Conservation (phyloP, 106 monocot species). For the Chionographis japonica region DNA sequence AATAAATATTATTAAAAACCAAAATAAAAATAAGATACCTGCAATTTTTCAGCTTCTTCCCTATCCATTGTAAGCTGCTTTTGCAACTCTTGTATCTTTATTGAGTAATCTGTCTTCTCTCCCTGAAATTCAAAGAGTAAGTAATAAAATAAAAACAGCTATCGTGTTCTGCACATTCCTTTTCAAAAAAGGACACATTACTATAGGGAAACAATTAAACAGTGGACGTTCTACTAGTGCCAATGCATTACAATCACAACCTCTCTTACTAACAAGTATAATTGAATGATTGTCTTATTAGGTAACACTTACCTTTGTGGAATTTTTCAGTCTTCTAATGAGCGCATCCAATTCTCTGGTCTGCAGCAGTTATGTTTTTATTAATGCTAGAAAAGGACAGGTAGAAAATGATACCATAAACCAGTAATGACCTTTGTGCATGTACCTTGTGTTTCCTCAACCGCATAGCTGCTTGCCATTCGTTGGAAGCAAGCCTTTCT, state of each 20-base stretch:
- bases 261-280: neutral
- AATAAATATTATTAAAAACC: neutral
- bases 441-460: slow-evolving; percentile 91
- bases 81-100: slow-evolving; percentile 95
- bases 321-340: slow-evolving; percentile 75
- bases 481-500: slow-evolving; percentile 86
- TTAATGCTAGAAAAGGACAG: neutral
- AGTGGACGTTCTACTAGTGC: too few relatives aligned
- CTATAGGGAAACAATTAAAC: too few relatives aligned
- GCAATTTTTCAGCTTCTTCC: slow-evolving; percentile 90
- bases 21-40: slow-evolving; percentile 31
- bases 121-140: slow-evolving; percentile 34
- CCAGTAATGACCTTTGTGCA: neutral
- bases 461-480: slow-evolving; percentile 94
- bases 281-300: neutral
- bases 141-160: neutral
- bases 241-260: neutral
- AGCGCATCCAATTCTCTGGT: slow-evolving; percentile 91
- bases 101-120: slow-evolving; percentile 82
- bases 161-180: too few relatives aligned
- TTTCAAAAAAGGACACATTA: too few relatives aligned
- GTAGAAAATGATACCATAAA: neutral
- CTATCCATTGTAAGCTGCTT: slow-evolving; percentile 93
- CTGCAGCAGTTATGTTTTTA: slow-evolving; percentile 28
- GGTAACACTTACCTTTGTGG: slow-evolving; percentile 62